Evolutionary conservation across 192 early-diverging fungal species (phyloP).

Genomic region (Cladochytrium replicatum): DNA sequence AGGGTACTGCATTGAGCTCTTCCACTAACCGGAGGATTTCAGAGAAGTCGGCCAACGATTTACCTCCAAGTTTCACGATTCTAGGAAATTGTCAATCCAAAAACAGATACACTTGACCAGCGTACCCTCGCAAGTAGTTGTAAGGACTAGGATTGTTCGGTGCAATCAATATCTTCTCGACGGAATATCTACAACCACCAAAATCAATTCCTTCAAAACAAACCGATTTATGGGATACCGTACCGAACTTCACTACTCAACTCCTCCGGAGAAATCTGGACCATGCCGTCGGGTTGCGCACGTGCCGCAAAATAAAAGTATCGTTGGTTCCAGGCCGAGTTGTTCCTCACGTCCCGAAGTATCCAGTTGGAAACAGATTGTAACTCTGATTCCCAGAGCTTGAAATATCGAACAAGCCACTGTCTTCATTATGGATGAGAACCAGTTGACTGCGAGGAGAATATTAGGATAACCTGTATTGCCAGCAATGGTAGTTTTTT

Average conservation of each 20-base stretch:
- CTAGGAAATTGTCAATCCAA: background rate
- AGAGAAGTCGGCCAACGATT: slow-evolving; percentile 10
- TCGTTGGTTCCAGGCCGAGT: slow-evolving; percentile 98
- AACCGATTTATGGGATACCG: slow-evolving; percentile 2
- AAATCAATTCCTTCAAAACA: slow-evolving; percentile 4
- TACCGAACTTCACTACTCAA: slow-evolving; percentile 59
- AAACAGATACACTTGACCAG: background rate
- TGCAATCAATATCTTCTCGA: slow-evolving; percentile 57
- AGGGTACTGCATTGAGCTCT: background rate
- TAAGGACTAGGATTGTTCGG: slow-evolving; percentile 92
- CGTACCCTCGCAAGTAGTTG: slow-evolving; percentile 75
- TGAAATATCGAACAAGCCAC: slow-evolving; percentile 73
- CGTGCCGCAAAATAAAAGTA: slow-evolving; percentile 75
- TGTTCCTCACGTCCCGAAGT: slow-evolving; percentile 81
- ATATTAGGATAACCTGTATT: slow-evolving; percentile 51
- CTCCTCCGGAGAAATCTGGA: slow-evolving; percentile 26
- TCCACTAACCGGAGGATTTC: background rate
- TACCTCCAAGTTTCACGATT: slow-evolving; percentile 9
- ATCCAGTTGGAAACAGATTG: slow-evolving; percentile 62
- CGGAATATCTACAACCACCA: background rate
- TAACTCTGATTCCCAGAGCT: slow-evolving; percentile 71
- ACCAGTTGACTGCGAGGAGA: background rate
- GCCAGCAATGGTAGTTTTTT: slow-evolving; percentile 99
- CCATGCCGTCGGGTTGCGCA: slow-evolving; percentile 23
- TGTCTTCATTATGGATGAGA: slow-evolving; percentile 46